Conservation (phyloP, 148 eudicot genomes). For the Rhododendron vialii region DNA sequence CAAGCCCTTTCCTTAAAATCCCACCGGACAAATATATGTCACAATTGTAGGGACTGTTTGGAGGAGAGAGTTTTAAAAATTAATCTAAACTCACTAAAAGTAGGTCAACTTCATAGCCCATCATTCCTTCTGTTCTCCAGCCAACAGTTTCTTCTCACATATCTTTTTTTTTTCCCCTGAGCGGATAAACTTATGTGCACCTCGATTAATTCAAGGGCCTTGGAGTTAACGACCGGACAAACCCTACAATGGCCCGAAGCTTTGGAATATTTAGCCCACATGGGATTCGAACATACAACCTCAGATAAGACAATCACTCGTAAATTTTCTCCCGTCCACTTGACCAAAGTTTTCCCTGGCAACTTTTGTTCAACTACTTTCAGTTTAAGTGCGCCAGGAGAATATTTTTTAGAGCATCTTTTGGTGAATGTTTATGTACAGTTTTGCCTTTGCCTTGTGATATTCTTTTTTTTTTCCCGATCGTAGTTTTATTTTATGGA, state of each 20-base stretch:
- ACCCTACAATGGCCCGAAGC: too few species aligned
- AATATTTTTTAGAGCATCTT: background rate
- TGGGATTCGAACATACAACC: too few species aligned
- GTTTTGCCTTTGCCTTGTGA: too few species aligned
- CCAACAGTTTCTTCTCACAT: background rate
- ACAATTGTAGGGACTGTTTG: background rate
- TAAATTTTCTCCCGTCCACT: too few species aligned
- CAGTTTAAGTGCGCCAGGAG: background rate
- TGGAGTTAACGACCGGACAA: background rate
- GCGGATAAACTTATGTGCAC: background rate
- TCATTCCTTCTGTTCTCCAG: background rate
- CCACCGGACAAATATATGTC: background rate
- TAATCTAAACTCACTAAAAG: constrained; percentile 1
- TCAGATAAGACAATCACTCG: too few species aligned
- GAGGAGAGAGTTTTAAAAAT: background rate
- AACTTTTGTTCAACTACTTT: background rate
- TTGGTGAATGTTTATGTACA: background rate
- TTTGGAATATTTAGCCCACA: too few species aligned
- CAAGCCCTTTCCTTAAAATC: background rate
- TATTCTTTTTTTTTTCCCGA: too few species aligned
- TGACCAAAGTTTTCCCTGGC: background rate
- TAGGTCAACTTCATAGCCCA: constrained; percentile 8
- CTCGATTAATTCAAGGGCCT: too few species aligned
- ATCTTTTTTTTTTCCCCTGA: background rate
- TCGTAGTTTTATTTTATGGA: background rate